Conservation (phyloP, 176 grass and related monocot species). For the Bothriochloa decipiens region DNA sequence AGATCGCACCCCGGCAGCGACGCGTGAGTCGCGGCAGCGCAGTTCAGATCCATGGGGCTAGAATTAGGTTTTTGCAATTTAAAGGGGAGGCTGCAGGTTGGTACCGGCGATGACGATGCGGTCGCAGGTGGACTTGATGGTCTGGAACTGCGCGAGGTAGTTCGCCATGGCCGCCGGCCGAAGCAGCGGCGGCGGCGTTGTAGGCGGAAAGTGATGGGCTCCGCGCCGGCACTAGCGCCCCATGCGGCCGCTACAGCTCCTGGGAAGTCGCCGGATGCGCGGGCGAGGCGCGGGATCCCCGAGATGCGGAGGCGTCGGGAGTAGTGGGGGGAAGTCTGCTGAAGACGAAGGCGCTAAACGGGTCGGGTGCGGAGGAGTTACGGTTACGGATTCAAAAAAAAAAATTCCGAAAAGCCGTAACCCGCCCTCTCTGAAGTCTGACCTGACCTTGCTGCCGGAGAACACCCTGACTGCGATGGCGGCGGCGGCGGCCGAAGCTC, state of each 20-base stretch:
- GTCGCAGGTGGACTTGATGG: slow-evolving; percentile 94
- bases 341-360: neutral
- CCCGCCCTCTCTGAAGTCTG: neutral
- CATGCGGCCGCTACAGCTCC: neutral
- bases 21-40: neutral
- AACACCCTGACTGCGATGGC: slow-evolving; percentile 10
- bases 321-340: neutral
- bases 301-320: slow-evolving; percentile 38
- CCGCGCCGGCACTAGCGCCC: slow-evolving; percentile 1
- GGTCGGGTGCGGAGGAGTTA: slow-evolving; percentile 11
- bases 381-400: no score
- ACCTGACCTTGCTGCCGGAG: slow-evolving; percentile 33
- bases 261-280: slow-evolving; percentile 32
- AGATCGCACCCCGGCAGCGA: slow-evolving; percentile 11
- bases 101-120: slow-evolving; percentile 95
- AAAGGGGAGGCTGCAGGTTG: slow-evolving; percentile 5
- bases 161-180: slow-evolving; percentile 72
- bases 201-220: neutral
- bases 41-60: neutral
- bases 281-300: neutral
- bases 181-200: neutral
- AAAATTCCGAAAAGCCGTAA: no score
- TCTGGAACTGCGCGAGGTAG: slow-evolving; percentile 98
- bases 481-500: slow-evolving; percentile 19
- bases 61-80: neutral